Evolutionary conservation across 495 filamentous ascomycete genomes (phyloP), one percentile per base, ranked within the genome.

Genomic region (Penicillium paxilli): DNA sequence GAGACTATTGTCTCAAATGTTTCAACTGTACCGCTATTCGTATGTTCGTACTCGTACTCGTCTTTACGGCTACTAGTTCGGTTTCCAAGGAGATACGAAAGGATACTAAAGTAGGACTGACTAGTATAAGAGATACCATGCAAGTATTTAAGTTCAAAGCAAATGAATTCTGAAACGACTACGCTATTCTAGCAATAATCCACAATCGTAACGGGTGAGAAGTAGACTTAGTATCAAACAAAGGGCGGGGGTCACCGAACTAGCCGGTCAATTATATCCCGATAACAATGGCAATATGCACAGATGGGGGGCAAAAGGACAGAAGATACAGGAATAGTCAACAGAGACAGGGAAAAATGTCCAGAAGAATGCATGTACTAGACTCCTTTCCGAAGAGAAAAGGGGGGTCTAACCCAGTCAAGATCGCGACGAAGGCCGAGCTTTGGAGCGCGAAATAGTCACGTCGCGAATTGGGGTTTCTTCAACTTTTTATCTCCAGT

Each of bases 101-200:
- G 28, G 10, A 32, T 32, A 5, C 30, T 12, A 32, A n/a, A n/a
- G n/a, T n/a, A n/a, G n/a, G n/a, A n/a, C n/a, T n/a, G n/a, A n/a
- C n/a, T n/a, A n/a, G n/a, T n/a, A n/a, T n/a, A n/a, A n/a, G n/a
- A n/a, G n/a, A n/a, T 14, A 32, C 30, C n/a, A 38, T 16, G 35
- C 14, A 16, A 9, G 14, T 0, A 17, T 2, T 16, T 6, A 16
- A 5, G 35, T 38, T 6, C 16, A 3, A 19, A 38, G 14, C 35
- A 38, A 38, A 57, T 60, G 49, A 41, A 63, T 57, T 57, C 55
- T 44, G 49, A 37, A 20, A 45, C 45, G 41, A 38, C 28, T n/a
- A 33, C 52, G 57, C 60, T 60, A 28, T 48, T 60, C 26, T 54
- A 54, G 50, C 28, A 57, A 57, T 37, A 51, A 7, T 33, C 23